Conservation (phyloP, 768 basidiomycete species). For the Cyathus striatus region DNA sequence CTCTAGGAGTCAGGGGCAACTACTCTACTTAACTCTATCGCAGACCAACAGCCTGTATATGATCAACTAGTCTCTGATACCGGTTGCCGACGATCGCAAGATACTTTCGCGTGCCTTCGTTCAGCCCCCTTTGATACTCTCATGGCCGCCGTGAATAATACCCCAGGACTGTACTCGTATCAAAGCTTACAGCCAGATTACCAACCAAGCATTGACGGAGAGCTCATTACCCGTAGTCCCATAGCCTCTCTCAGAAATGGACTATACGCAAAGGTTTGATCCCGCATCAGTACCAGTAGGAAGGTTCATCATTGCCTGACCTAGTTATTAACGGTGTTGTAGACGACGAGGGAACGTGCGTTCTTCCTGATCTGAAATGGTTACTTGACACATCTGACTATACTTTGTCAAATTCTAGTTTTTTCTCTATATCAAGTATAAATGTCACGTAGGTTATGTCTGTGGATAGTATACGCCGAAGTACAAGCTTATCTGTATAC, state of each 20-base stretch:
- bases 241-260: slow-evolving; percentile 25
- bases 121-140: slow-evolving; percentile 21
- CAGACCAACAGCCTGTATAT: slow-evolving; percentile 17
- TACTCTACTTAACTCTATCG: no score
- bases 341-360: slow-evolving; percentile 39
- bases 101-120: slow-evolving; percentile 28
- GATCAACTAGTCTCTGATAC: slow-evolving; percentile 21
- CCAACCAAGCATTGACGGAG: slow-evolving; percentile 32
- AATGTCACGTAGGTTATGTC: slow-evolving; percentile 17
- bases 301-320: slow-evolving; percentile 9
- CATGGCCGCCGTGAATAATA: slow-evolving; percentile 22
- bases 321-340: slow-evolving; percentile 27
- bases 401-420: slow-evolving; percentile 2
- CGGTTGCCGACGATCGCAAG: slow-evolving; percentile 17
- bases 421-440: slow-evolving; percentile 10
- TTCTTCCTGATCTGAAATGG: not conserved
- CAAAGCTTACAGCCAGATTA: slow-evolving; percentile 24
- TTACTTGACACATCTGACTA: not conserved
- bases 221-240: slow-evolving; percentile 27
- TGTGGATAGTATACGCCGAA: slow-evolving; percentile 8
- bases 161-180: slow-evolving; percentile 23
- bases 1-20: no score
- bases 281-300: slow-evolving; percentile 7
- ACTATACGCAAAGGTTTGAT: slow-evolving; percentile 22
- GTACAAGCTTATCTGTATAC: slow-evolving; percentile 5